Percentiles rank a stretch among this genome's conserved stretches.
phyloP scores from a whole-genome alignment of 345 rosid genomes.

The Iberis pinnata region DNA sequence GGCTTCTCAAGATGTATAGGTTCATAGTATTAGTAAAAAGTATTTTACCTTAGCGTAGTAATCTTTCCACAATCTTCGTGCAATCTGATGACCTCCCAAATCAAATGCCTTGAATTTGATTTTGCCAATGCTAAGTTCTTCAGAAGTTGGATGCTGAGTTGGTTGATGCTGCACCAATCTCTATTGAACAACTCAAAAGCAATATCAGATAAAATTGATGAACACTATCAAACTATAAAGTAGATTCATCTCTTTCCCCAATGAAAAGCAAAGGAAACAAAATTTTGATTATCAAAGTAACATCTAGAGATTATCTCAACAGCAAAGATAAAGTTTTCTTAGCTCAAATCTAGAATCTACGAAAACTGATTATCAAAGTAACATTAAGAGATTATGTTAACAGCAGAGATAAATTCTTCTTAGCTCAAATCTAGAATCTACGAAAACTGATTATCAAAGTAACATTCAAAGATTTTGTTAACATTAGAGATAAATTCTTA shows the following conservation, averaged over 20 bases:
- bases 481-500: too few species aligned
- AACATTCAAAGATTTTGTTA: too few species aligned
- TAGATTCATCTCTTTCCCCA: not conserved
- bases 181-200: conserved; percentile 29
- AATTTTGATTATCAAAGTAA: not conserved
- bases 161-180: conserved; percentile 91
- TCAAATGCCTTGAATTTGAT: conserved; percentile 89
- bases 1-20: too few species aligned
- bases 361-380: too few species aligned
- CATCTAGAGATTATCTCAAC: too few species aligned
- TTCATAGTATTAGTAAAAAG: not conserved
- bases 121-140: conserved; percentile 84
- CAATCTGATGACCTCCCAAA: conserved; percentile 91
- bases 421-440: too few species aligned
- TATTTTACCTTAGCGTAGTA: conserved; percentile 64
- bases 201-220: not conserved
- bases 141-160: conserved; percentile 85
- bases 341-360: too few species aligned
- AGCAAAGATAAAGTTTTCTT: too few species aligned
- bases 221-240: not conserved
- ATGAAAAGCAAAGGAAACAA: too few species aligned
- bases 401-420: too few species aligned
- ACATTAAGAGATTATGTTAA: too few species aligned
- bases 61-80: conserved; percentile 87
- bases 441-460: not conserved